A percentile compares a stretch with the other conserved stretches of the same genome.
Conservation (phyloP, 2,329 filamentous ascomycete species). For the Ophiostoma populinum region DNA sequence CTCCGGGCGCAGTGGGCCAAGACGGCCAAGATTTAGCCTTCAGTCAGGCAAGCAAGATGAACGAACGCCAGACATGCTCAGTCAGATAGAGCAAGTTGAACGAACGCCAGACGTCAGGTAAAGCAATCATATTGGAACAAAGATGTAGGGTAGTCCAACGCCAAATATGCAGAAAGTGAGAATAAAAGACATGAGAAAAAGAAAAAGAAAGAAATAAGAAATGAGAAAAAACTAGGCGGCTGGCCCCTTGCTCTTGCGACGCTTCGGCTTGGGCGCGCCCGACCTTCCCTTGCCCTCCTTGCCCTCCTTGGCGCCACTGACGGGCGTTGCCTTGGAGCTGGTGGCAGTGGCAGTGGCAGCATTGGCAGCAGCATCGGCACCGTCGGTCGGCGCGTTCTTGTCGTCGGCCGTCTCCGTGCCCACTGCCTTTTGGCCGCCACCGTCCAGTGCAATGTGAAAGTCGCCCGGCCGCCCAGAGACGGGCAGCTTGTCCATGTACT, state of each 20-base stretch:
- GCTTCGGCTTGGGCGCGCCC: no score
- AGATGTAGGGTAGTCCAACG: no score
- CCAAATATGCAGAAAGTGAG: no score
- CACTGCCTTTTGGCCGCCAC: conserved; percentile 24
- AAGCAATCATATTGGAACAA: no score
- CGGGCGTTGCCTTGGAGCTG: conserved; percentile 19
- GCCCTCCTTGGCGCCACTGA: conserved; percentile 27
- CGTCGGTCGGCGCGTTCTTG: conserved; percentile 16
- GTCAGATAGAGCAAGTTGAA: no score
- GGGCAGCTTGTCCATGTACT: conserved; percentile 51
- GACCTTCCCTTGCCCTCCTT: conserved; percentile 18
- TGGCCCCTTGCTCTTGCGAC: no score
- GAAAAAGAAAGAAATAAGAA: neutral
- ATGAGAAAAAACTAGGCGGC: no score
- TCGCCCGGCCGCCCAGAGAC: conserved; percentile 49
- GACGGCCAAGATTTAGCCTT: conserved; percentile 5
- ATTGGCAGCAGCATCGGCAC: neutral
- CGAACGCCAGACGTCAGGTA: no score
- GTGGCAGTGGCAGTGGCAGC: conserved; percentile 24
- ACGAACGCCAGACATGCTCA: no score
- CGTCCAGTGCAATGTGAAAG: conserved; percentile 46
- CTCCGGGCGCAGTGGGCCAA: conserved; percentile 17
- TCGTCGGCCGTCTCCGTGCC: conserved; percentile 19
- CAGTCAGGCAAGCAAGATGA: no score
- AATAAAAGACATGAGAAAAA: no score